Evolutionary conservation across 108 stramenopile genomes (phyloP).

Genomic region (Nitzschia sp.): DNA sequence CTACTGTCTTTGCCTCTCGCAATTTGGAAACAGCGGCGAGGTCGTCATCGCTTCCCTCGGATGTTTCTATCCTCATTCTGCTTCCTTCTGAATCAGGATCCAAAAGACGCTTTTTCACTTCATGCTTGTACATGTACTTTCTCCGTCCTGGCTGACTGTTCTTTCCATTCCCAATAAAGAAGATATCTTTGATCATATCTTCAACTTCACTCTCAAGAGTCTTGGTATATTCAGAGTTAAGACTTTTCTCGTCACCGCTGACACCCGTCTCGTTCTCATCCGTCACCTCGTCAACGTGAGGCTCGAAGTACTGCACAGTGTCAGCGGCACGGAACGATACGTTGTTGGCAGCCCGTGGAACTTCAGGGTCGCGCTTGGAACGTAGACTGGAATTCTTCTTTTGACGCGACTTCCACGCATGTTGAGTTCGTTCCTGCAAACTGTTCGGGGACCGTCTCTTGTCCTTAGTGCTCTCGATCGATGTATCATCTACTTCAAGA

Average conservation of each 20-base stretch:
- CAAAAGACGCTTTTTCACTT: background rate
- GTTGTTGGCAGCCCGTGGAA: background rate
- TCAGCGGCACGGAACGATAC: conserved; percentile 28
- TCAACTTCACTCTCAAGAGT: conserved; percentile 57
- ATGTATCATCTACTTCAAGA: background rate
- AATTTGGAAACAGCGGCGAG: conserved; percentile 2
- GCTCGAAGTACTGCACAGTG: conserved; percentile 38
- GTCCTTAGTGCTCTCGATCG: background rate
- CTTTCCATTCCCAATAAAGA: conserved; percentile 47
- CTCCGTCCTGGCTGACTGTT: conserved; percentile 41
- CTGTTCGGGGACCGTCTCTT: background rate
- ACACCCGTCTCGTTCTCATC: conserved; percentile 9
- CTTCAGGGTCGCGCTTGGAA: conserved; percentile 7
- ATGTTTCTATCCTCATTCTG: background rate
- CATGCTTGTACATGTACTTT: conserved; percentile 26
- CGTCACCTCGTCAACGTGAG: conserved; percentile 3
- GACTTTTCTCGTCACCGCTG: conserved; percentile 25
- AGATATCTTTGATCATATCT: conserved; percentile 61
- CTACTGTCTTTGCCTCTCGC: conserved; percentile 1
- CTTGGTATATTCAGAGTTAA: conserved; percentile 43
- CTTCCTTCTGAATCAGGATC: background rate
- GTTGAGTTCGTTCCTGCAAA: conserved; percentile 35
- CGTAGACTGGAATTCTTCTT: conserved; percentile 21
- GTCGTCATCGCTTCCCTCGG: background rate
- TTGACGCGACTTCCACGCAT: conserved; percentile 38